These are phyloP conservation scores for Porodaedalea pini DNA, from an alignment of 1,284 basidiomycete species.

Conservation along the genomic window DNA sequence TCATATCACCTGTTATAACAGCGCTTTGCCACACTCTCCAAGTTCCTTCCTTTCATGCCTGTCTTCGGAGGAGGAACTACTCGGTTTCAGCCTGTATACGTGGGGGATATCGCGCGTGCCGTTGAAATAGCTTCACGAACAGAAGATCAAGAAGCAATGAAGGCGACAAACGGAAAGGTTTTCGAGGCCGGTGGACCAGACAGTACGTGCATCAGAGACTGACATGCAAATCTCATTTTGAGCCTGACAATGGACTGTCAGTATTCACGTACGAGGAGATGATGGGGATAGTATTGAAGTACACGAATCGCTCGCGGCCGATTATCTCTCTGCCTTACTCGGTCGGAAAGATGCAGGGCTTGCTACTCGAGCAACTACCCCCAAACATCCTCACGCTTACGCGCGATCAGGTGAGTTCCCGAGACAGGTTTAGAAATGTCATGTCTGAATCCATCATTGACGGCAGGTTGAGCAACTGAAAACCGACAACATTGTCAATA, in stretches of 20 bases:
- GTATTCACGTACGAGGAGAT: constrained; percentile 64
- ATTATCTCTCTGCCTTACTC: constrained; percentile 60
- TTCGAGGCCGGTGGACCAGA: constrained; percentile 70
- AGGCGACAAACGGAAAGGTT: constrained; percentile 48
- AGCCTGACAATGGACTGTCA: constrained; percentile 27
- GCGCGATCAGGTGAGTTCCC: constrained; percentile 49
- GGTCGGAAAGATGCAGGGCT: constrained; percentile 58
- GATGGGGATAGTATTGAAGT: constrained; percentile 57
- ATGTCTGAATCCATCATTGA: background rate
- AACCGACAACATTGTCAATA: constrained; percentile 52
- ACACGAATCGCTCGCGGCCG: constrained; percentile 48
- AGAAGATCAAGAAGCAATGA: constrained; percentile 37
- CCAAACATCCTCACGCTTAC: constrained; percentile 65
- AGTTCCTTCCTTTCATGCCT: constrained; percentile 62
- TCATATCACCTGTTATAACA: constrained; percentile 26
- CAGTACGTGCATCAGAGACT: constrained; percentile 36
- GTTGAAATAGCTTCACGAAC: constrained; percentile 55
- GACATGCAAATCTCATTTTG: background rate
- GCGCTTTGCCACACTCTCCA: constrained; percentile 59
- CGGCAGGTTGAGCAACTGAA: constrained; percentile 56
- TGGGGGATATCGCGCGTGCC: constrained; percentile 56
- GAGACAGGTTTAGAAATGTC: background rate
- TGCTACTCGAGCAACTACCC: constrained; percentile 59
- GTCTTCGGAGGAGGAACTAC: constrained; percentile 66
- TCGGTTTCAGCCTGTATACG: constrained; percentile 69